A percentile compares a stretch with the other conserved stretches of the same genome.
Conservation (phyloP, 208 protist species). For the Wallacemonas sp. region DNA sequence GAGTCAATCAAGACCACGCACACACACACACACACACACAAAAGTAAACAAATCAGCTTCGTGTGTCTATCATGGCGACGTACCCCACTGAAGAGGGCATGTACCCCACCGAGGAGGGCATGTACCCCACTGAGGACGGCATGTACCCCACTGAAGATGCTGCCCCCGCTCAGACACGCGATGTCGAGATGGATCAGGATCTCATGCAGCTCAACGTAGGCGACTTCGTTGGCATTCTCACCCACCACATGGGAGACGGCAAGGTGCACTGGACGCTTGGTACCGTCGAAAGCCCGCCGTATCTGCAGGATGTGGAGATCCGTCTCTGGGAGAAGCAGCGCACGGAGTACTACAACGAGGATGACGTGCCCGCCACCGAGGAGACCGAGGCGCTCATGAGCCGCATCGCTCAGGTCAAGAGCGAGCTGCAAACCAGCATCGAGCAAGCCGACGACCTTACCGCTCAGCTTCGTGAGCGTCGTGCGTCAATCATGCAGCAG, state of each 20-base stretch:
- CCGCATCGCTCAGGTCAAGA: slow-evolving; percentile 50
- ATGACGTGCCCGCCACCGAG: slow-evolving; percentile 35
- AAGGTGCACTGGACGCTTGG: slow-evolving; percentile 81
- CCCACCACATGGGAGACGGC: slow-evolving; percentile 47
- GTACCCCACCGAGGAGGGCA: slow-evolving; percentile 5
- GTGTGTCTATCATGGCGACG: not conserved
- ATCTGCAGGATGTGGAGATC: slow-evolving; percentile 73
- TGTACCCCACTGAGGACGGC: slow-evolving; percentile 1
- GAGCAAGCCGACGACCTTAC: slow-evolving; percentile 61
- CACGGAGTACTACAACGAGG: slow-evolving; percentile 41
- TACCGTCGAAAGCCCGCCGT: slow-evolving; percentile 63
- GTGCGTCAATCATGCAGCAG: slow-evolving; percentile 53
- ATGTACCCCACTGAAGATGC: slow-evolving; percentile 12
- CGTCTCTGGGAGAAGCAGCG: slow-evolving; percentile 66
- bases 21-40: not conserved
- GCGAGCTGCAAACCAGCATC: slow-evolving; percentile 64
- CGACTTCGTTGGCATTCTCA: slow-evolving; percentile 73
- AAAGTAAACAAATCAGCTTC: not conserved
- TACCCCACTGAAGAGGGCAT: not conserved
- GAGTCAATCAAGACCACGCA: no score
- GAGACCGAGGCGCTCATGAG: slow-evolving; percentile 65
- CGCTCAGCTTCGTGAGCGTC: slow-evolving; percentile 53
- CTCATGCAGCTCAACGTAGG: slow-evolving; percentile 59
- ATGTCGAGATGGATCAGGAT: slow-evolving; percentile 26
- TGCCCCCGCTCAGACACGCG: slow-evolving; percentile 6